phyloP scores from a whole-genome alignment of 1,284 basidiomycete genomes.

The Leccinum fuscescens region DNA sequence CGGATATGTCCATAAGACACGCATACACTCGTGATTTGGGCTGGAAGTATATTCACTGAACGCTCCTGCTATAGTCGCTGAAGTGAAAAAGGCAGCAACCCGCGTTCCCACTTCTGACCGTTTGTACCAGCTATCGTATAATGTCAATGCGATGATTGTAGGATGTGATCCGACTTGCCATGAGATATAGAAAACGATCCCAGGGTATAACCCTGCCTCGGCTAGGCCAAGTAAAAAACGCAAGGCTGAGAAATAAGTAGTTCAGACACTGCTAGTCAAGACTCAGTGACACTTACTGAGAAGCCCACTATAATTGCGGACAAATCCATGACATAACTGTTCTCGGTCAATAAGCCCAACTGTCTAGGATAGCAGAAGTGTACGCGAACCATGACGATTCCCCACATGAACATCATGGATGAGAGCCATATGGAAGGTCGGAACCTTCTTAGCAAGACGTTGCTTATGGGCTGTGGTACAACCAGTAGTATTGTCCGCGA shows the following conservation, averaged over 20 bases:
- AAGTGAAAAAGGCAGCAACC: constrained; percentile 65
- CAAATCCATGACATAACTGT: constrained; percentile 53
- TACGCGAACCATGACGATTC: constrained; percentile 52
- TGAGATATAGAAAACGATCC: constrained; percentile 56
- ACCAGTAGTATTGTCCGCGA: not conserved
- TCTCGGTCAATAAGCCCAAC: not conserved
- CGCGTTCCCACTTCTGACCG: constrained; percentile 60
- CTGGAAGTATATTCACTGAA: constrained; percentile 48
- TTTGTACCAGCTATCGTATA: constrained; percentile 50
- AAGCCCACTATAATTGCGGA: constrained; percentile 50
- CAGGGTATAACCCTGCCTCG: constrained; percentile 52
- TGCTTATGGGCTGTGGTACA: constrained; percentile 46
- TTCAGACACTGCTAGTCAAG: not conserved
- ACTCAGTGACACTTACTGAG: constrained; percentile 37
- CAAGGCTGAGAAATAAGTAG: constrained; percentile 37
- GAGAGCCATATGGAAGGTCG: constrained; percentile 62
- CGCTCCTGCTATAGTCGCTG: constrained; percentile 66
- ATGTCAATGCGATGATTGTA: constrained; percentile 4
- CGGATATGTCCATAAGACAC: not conserved
- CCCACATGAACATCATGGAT: constrained; percentile 54
- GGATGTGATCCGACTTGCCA: constrained; percentile 35
- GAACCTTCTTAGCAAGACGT: constrained; percentile 53
- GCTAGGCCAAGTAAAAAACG: constrained; percentile 50
- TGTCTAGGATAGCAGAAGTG: not conserved
- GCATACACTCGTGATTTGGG: not conserved